Percentiles rank a stretch among this genome's conserved stretches.
Evolutionary conservation across 768 basidiomycete genomes (phyloP).

Genomic region (Termitomyces titanicus): DNA sequence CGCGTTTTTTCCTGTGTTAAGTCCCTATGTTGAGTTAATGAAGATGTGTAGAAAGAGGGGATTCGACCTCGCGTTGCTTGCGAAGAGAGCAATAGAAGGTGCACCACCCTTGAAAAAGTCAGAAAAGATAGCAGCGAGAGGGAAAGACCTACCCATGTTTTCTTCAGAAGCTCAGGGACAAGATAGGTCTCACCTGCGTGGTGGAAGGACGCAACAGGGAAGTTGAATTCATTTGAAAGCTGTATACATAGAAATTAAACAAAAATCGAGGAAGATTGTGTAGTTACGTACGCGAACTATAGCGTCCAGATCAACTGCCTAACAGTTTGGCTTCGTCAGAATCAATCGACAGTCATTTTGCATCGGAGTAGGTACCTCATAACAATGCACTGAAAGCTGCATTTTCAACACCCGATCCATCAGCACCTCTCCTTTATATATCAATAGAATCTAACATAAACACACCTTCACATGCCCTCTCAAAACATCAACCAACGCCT

Average conservation of each 20-base stretch:
- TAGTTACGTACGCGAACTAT: slow-evolving; percentile 51
- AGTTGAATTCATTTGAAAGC: slow-evolving; percentile 80
- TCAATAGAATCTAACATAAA: background rate
- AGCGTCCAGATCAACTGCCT: slow-evolving; percentile 68
- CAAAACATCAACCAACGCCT: slow-evolving; percentile 65
- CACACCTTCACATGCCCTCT: slow-evolving; percentile 71
- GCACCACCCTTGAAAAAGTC: slow-evolving; percentile 32
- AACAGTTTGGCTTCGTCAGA: background rate
- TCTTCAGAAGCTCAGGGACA: slow-evolving; percentile 72
- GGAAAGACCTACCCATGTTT: slow-evolving; percentile 47
- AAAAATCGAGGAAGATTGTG: background rate
- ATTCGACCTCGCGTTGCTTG: slow-evolving; percentile 48
- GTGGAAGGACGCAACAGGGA: slow-evolving; percentile 71
- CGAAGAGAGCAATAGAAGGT: slow-evolving; percentile 74
- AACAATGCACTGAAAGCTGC: slow-evolving; percentile 40
- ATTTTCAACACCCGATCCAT: background rate
- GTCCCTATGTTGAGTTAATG: background rate
- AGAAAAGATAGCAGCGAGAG: background rate
- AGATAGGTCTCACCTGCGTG: slow-evolving; percentile 81
- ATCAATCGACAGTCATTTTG: background rate
- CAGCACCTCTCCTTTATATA: background rate
- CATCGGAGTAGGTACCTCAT: slow-evolving; percentile 27
- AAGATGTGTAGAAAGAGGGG: background rate
- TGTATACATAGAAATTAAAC: slow-evolving; percentile 17
- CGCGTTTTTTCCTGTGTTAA: slow-evolving; percentile 37